Evolutionary conservation across 306 rosid species (phyloP), one percentile per base, ranked within the genome.

Genomic region (Lotus japonicus): DNA sequence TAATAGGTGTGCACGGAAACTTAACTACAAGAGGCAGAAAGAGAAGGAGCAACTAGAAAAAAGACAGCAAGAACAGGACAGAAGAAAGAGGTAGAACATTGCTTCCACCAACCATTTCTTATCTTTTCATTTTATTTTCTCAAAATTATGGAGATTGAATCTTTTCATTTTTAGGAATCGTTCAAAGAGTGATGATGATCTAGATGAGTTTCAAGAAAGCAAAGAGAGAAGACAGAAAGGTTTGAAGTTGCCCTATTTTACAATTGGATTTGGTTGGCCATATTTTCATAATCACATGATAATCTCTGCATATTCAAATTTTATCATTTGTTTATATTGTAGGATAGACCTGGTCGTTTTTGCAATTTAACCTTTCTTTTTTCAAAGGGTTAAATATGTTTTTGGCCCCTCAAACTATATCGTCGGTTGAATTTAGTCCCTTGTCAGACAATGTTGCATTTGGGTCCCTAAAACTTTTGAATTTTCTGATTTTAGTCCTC

Each of bases 21-120:
- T 87, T 82, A 78, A 89, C 77, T 92, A 89, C 87, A 87, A 84
- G 77, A 84, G 89, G 67, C 77, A 61, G 72, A 92, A 87, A 79
- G 96, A 89, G 82, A 92, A 77, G 84, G 98, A 87, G 71, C 78
- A 49, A 71, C 42, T 66, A 60, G 86, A 81, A 58, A 92, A 74
- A 71, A 68, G 54, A 70, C 84, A 79, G 51, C 79, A 76, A 35
- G 86, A 87, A 73, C 83, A 81, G 61, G 84, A 74, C 59, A 84
- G 80, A 84, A 80, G 86, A 79, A 94, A 90, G 79, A 90, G 98
- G 97, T 88, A 65, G 68, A 54, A 35, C 68, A 64, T 70, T 70
- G 28, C 28, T 11, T 38, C 16, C 46, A 18, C 56, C 1, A 2
- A 14, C 3, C 28, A 35, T 11, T 9, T 11, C 8, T n/a, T 43